Evolutionary conservation across 345 rosid genomes (phyloP), one percentile per base, ranked within the genome.

Genomic region (Eutrema heterophyllum): DNA sequence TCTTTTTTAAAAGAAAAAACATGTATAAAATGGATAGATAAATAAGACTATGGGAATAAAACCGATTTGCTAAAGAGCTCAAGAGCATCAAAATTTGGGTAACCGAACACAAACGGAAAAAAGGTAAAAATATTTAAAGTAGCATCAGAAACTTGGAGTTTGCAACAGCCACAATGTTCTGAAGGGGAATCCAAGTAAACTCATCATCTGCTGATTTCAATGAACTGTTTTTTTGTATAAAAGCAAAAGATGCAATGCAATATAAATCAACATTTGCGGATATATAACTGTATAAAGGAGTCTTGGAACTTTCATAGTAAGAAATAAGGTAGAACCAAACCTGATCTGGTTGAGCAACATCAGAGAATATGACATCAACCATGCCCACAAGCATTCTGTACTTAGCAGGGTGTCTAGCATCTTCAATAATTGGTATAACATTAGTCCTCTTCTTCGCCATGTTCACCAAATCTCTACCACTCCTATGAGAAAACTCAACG

Each of bases 321-420:
- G 6, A 61, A 2, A 39, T 44, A 14, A 16, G 27, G 12, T 15
- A 70, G 30, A 26, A 21, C 57, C 81, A 84, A 70, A 96, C 99
- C 96, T 96, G 95, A 81, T 92, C 96, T 0, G 99, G 99, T 67
- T 96, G 99, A 41, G 99, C 98, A 86, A 96, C 98, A 86, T 96
- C 99, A 38, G 99, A 90, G 80, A 92, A 96, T 50, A 96, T 88
- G 11, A 96, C 97, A 87, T 96, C 99, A 50, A 96, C 98, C 99
- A 92, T 96, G 74, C 97, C 91, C 16, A 96, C 96, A 53, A 96
- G 83, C 99, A 92, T 96, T 18, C 98, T 81, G 79, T 96, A 96
- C 79, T 92, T 96, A 26, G 93, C 81, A 10, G 99, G 99, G 80
- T 90, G 96, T 70, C 99, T 86, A 49, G 99, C 98, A 90, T 96